These are phyloP conservation scores for Linnemannia exigua DNA, from an alignment of 192 early-diverging fungal species.

Conservation along the genomic window DNA sequence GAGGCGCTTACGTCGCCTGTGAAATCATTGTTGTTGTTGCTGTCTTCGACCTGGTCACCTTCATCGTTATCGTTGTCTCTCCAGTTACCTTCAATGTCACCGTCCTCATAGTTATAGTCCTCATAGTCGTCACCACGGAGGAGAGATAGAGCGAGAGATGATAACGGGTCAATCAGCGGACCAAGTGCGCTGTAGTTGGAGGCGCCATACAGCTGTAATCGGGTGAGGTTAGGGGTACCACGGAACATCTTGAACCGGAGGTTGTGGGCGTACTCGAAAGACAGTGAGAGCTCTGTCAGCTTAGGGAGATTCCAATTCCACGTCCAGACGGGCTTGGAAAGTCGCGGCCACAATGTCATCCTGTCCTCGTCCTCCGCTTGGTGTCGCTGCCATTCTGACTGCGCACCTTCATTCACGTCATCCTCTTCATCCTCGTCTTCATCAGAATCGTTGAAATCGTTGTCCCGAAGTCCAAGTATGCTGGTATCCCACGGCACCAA, in stretches of 20 bases:
- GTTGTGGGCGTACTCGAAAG: neutral
- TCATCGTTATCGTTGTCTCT: neutral
- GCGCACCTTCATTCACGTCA: neutral
- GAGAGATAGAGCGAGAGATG: too few species aligned
- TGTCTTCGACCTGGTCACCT: too few species aligned
- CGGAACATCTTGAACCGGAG: neutral
- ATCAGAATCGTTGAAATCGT: neutral
- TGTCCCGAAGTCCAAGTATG: neutral
- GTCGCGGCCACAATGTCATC: neutral
- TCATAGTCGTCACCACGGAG: too few species aligned
- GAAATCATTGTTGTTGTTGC: too few species aligned
- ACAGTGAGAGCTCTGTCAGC: neutral
- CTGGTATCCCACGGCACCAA: neutral
- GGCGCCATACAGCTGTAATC: neutral
- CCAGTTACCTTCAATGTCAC: neutral
- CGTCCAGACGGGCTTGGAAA: neutral
- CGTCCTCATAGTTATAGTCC: too few species aligned
- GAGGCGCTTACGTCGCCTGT: neutral
- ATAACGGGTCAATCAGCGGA: too few species aligned
- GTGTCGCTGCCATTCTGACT: neutral
- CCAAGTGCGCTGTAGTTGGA: neutral
- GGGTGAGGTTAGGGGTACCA: neutral
- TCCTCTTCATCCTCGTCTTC: neutral
- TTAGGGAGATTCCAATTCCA: neutral
- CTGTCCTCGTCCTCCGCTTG: neutral